Evolutionary conservation across 108 stramenopile species (phyloP), one percentile per base, ranked within the genome.

Genomic region (Tribonema minus): DNA sequence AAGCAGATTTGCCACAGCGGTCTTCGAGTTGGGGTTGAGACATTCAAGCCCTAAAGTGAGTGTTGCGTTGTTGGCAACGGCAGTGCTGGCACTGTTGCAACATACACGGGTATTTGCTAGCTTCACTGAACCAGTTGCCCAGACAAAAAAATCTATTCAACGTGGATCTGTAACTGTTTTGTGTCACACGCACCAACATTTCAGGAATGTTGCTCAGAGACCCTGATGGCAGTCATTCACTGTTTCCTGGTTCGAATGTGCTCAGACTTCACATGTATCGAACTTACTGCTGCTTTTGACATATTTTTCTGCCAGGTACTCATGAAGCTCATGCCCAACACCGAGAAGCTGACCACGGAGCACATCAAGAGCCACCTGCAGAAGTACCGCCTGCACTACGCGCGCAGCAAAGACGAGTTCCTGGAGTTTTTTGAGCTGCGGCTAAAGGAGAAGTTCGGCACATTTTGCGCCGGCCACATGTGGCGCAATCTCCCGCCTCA

Each of bases 291-390:
- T 0, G 90, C 95, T 58, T 97, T 97, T 61, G 94, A 97, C 71
- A 90, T 95, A 0, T 94, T 94, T 2, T 78, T 97, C 29, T 94
- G 94, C 15, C 92, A 93, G 58, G 85, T 92, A 6, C 90, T 97
- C 30, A 77, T 97, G 83, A 91, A 93, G 61, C 85, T 91, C 62
- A 97, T 97, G 96, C 87, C 86, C 6, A 85, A 84, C 25, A 81
- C 89, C 64, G 88, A 85, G 27, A 76, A 72, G 9, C 89, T 97
- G 20, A 95, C 91, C 15, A 91, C 89, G 32, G 96, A 97, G 84
- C 88, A 95, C 34, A 93, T 97, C 87, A 97, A 97, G 78, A 89
- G 88, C 64, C 96, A 97, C 77, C 73, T 97, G 36, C 96, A 97
- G 80, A 97, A 97, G 81, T 97, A 95, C 79, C 88, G 96, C 3